Base-by-base conservation (phyloP, 768 basidiomycete genomes). In the Trametes maxima region DNA sequence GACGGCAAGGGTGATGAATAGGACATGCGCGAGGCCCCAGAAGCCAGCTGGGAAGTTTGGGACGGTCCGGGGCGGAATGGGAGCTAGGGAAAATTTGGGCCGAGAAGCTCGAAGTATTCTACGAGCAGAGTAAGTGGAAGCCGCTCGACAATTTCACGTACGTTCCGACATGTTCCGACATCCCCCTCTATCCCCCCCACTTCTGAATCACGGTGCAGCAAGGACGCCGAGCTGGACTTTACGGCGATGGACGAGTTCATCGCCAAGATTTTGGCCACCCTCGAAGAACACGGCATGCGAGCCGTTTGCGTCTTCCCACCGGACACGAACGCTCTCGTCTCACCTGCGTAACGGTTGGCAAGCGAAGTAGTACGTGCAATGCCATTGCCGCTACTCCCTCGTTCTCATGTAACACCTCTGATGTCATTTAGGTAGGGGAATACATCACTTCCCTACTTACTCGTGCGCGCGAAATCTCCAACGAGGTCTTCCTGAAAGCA, bases 81-180 rank as follows among this genome's bases (percentile, higher is more conserved):
- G 95, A 96, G 74, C 86, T 97, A 80, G 92, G 92, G 0, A 89
- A 93, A 65, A 88, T 95, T 17, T 99, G 96, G 93, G 88, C 92
- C 1, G 95, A 99, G 75, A 95, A 96, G 77, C 79, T 90, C 46
- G 95, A 96, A 72, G 87, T 98, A 21, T 94, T 98, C 67, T 98
- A 96, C 73, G 89, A 94, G 64, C 84, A 85, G 59, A 85, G 83
- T 7, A 80, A 82, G 49, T 95, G 92, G 89, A 82, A 90, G 63
- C 84, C 95, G 0, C 71, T 90, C 55, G 86, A 89, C 62, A 99
- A 98, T 74, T 84, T 90, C 70, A 88, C 86, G 86, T 88, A 73
- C 69, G n/a, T n/a, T n/a, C n/a, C n/a, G n/a, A n/a, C n/a, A n/a
- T n/a, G 86, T 63, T 11, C 17, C 12, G 55, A 19, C 12, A 37